Base-by-base conservation (phyloP, 139 green algal genomes). In the Coelastrella sp. region DNA sequence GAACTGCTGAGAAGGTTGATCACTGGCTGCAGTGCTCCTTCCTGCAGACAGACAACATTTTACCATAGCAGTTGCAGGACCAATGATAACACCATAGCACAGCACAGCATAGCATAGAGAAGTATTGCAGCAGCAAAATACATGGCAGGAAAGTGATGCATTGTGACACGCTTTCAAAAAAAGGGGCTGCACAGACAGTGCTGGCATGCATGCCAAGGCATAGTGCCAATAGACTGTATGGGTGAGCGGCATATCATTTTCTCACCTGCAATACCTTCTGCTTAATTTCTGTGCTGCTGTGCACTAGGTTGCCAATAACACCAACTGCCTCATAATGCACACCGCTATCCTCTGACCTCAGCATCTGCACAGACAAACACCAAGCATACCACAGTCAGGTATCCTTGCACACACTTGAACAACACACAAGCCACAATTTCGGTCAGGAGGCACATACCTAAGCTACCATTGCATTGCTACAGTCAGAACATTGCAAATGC, bases 311-410 rank as follows among this genome's bases (percentile, higher is more conserved):
- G 74, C 96, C 97, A 34, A 99, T 97, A 9, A 99, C 97, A 9
- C 97, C 97, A 15, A 99, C 96, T 37, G 97, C 97, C 90, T 99
- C 97, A 78, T 99, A 99, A 87, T 99, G 97, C 66, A 95, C 90
- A 17, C 90, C 92, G 40, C 81, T 60, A 87, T 99, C 97, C 45
- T 98, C 95, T 4, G 93, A 94, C 4, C 93, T 91, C 37, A 99
- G 93, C 96, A 99, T 98, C 86, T 96, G 95, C 59, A 97, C 94
- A 23, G 11, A 57, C 11, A 1, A 57, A 57, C 45, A 57, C 11
- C 45, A 57, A 23, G 45, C n/a, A n/a, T n/a, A n/a, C n/a, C n/a
- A n/a, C n/a, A n/a, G n/a, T n/a, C n/a, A n/a, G n/a, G n/a, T n/a
- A n/a, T n/a, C n/a, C n/a, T n/a, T n/a, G n/a, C n/a, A n/a, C n/a